Evolutionary conservation across 176 grass and related monocot species (phyloP).

Genomic region (Puya raimondii): DNA sequence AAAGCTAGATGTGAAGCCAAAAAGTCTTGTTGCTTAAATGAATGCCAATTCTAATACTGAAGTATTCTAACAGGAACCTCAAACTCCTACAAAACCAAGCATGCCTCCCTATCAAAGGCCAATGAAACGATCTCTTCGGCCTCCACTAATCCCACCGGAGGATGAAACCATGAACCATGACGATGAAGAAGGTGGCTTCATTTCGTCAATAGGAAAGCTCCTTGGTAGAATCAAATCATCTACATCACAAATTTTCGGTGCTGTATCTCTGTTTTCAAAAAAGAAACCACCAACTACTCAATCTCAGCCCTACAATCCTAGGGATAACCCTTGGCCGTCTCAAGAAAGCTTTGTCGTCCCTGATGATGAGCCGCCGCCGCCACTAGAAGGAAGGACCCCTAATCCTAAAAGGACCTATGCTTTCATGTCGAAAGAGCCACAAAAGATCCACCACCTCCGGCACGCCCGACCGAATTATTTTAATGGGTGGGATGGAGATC

Average conservation of each 20-base stretch:
- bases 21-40: not conserved
- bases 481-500: conserved; percentile 39
- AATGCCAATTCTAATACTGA: not conserved
- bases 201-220: conserved; percentile 44
- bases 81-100: conserved; percentile 38
- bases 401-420: conserved; percentile 64
- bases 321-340: conserved; percentile 26
- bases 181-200: conserved; percentile 43
- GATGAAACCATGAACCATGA: conserved; percentile 54
- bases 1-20: too few species aligned
- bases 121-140: conserved; percentile 33
- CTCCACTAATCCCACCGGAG: conserved; percentile 48
- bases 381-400: conserved; percentile 37
- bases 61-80: conserved; percentile 30
- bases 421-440: conserved; percentile 70
- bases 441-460: conserved; percentile 78
- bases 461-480: conserved; percentile 25
- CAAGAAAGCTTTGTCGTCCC: conserved; percentile 69
- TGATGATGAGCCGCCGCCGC: conserved; percentile 42
- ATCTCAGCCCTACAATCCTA: conserved; percentile 28
- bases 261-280: conserved; percentile 38
- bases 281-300: conserved; percentile 46
- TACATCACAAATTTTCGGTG: conserved; percentile 29
- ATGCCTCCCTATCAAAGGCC: conserved; percentile 56
- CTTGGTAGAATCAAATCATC: conserved; percentile 48